These are phyloP conservation scores for Linum usitatissimum DNA, from an alignment of 345 rosid species.

Conservation along the genomic window DNA sequence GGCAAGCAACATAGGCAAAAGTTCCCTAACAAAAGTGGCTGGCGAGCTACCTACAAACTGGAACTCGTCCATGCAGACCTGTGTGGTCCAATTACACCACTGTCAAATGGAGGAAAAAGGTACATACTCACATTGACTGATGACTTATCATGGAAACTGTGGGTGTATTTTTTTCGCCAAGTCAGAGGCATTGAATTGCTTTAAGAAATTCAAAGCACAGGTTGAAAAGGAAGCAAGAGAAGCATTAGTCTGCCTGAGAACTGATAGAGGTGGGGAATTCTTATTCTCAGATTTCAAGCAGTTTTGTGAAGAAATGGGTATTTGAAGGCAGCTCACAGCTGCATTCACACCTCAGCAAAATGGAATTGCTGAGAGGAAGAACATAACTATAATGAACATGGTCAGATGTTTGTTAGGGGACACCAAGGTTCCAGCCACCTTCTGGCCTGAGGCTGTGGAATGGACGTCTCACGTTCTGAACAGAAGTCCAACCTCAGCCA, in stretches of 20 bases:
- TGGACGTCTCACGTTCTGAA: not conserved
- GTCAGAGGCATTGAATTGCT: not conserved
- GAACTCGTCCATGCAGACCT: not conserved
- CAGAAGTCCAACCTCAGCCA: not conserved
- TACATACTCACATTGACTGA: not conserved
- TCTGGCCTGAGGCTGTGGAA: not conserved
- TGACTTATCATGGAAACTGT: not conserved
- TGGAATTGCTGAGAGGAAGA: not conserved
- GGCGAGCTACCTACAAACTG: not conserved
- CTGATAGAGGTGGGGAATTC: not conserved
- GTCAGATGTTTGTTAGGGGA: not conserved
- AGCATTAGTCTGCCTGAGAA: not conserved
- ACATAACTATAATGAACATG: slow-evolving; percentile 1
- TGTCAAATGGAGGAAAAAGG: not conserved
- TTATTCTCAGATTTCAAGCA: not conserved
- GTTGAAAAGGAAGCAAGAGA: not conserved
- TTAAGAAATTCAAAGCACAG: not conserved
- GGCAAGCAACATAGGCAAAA: not conserved
- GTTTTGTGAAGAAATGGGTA: not conserved
- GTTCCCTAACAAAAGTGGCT: not conserved
- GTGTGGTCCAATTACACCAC: not conserved
- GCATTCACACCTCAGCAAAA: not conserved
- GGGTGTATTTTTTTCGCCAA: not conserved
- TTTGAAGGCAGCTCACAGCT: not conserved
- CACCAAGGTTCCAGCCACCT: not conserved